phyloP scores from a whole-genome alignment of 495 filamentous ascomycete species.

The Tetracladium marchalianum region DNA sequence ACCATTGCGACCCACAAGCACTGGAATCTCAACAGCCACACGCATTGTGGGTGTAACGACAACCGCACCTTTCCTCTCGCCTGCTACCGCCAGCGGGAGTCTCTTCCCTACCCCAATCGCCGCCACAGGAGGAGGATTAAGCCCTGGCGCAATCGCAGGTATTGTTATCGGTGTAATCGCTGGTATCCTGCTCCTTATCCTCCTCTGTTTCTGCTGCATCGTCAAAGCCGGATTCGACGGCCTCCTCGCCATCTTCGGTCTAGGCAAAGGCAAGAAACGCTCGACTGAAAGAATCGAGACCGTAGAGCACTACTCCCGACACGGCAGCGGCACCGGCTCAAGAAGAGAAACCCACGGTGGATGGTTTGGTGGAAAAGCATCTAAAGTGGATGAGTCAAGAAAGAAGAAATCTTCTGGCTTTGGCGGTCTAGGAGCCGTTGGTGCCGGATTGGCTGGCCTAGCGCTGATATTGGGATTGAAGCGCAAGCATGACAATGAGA shows the following conservation, averaged over 20 bases:
- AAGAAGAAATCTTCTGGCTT: conserved; percentile 43
- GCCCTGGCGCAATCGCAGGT: conserved; percentile 83
- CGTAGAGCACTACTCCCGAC: conserved; percentile 54
- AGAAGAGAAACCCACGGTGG: conserved; percentile 37
- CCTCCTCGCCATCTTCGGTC: conserved; percentile 56
- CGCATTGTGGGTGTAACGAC: conserved; percentile 22
- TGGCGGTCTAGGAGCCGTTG: conserved; percentile 50
- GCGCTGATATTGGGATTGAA: conserved; percentile 69
- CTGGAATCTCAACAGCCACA: conserved; percentile 28
- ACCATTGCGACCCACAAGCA: conserved; percentile 58
- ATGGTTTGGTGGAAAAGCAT: conserved; percentile 58
- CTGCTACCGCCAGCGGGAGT: conserved; percentile 10
- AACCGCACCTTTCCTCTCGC: conserved; percentile 11
- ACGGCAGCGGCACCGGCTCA: conserved; percentile 27
- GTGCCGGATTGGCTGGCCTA: conserved; percentile 54
- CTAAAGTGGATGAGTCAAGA: conserved; percentile 34
- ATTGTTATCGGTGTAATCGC: conserved; percentile 82
- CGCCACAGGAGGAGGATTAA: conserved; percentile 44
- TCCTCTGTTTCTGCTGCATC: conserved; percentile 68
- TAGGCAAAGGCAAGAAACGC: conserved; percentile 30
- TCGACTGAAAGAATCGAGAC: conserved; percentile 29
- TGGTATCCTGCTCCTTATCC: conserved; percentile 60
- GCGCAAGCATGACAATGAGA: conserved; percentile 46
- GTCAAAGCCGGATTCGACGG: conserved; percentile 54
- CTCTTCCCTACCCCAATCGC: conserved; percentile 17